Evolutionary conservation across 495 filamentous ascomycete species (phyloP).

Genomic region (Wilcoxina mikolae): DNA sequence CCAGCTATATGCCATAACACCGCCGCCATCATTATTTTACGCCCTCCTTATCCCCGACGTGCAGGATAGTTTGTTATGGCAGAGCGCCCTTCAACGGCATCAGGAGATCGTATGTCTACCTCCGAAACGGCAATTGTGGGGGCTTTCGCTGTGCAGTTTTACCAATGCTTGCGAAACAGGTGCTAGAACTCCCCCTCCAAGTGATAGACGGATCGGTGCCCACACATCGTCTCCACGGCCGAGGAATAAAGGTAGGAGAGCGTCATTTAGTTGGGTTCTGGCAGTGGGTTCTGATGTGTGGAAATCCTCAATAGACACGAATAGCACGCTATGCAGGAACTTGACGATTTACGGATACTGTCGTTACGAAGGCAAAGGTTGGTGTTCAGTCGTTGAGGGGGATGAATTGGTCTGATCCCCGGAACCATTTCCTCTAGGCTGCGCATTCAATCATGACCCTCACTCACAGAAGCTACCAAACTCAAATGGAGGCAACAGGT

Average conservation of each 20-base stretch:
- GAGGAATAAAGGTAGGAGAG: constrained; percentile 25
- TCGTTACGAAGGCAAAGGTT: constrained; percentile 69
- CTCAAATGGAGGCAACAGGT: neutral
- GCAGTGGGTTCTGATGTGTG: constrained; percentile 10
- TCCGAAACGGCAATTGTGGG: constrained; percentile 1
- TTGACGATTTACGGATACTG: constrained; percentile 89
- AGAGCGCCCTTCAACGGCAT: constrained; percentile 28
- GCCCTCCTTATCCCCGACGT: neutral
- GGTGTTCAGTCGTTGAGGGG: constrained; percentile 4
- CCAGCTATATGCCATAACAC: neutral
- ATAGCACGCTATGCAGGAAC: constrained; percentile 84
- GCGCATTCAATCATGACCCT: constrained; percentile 79
- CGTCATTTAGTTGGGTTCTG: constrained; percentile 1
- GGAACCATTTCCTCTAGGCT: constrained; percentile 38
- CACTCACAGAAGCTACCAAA: constrained; percentile 42
- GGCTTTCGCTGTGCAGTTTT: constrained; percentile 20
- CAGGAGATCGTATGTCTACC: constrained; percentile 24
- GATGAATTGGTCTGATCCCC: constrained; percentile 16
- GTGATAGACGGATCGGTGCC: constrained; percentile 23
- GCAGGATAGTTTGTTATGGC: constrained; percentile 14
- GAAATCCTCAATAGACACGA: constrained; percentile 32
- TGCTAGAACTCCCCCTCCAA: constrained; percentile 25
- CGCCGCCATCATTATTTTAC: neutral
- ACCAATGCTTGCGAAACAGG: constrained; percentile 21
- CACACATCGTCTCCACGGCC: constrained; percentile 23